Evolutionary conservation across 306 rosid species (phyloP), one percentile per base, ranked within the genome.

Genomic region (Lathyrus oleraceus): DNA sequence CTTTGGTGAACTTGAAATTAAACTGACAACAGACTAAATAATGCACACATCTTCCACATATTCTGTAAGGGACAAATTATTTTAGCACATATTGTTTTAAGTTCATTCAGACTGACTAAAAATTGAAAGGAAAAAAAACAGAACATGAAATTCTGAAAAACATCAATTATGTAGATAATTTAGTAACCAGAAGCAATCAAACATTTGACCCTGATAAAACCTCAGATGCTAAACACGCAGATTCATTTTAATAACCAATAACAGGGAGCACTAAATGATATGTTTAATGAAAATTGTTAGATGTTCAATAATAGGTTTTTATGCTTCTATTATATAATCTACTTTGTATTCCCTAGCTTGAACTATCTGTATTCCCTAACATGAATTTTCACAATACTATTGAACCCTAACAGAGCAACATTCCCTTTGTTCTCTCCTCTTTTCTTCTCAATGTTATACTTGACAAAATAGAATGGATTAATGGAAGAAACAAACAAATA

Each of bases 21-120:
- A 68, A 68, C 28, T 16, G 52, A 48, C 32, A 40, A 36, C 60
- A 62, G 42, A 20, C 43, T 42, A 73, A 52, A 45, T 30, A 53
- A 47, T 17, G 7, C n/a, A 62, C 44, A 43, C 60, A 43, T 6
- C 43, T 10, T 10, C 61, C 76, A 6, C 30, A 14, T 36, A 8
- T 65, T 59, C 65, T 16, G 63, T 4, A 13, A 17, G 63, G 57
- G 44, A 19, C 9, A 43, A 30, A n/a, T 13, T 20, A 23, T 30
- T 6, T 67, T 15, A 61, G 10, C 4, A 10, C 45, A 32, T 15
- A 1, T 25, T 25, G 28, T 17, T 12, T 12, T 54, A 36, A 57
- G 25, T 61, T 66, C 20, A 21, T 63, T 65, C 73, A 77, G 9
- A 25, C 40, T 7, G 35, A 44, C 38, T 51, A 6, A 11, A 57